phyloP scores from a whole-genome alignment of 495 filamentous ascomycete species.

The Rostrohypoxylon terebratum region DNA sequence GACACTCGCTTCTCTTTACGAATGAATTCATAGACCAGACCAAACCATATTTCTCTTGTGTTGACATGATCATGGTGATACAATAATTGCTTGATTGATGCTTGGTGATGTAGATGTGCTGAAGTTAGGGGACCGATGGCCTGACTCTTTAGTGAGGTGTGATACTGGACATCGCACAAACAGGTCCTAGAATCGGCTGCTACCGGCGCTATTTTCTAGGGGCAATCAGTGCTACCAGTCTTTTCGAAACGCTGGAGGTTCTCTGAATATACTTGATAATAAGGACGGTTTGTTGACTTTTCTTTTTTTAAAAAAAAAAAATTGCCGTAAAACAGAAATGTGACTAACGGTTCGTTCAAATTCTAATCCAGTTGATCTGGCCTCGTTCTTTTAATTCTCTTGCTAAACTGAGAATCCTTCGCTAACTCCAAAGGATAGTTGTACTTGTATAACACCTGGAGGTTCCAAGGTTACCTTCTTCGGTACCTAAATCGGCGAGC shows the following conservation, averaged over 20 bases:
- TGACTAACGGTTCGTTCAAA: too few species aligned
- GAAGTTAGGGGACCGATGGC: background rate
- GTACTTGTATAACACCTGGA: too few species aligned
- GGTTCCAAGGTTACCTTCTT: background rate
- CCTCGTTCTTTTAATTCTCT: background rate
- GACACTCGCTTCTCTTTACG: background rate
- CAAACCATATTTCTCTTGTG: background rate
- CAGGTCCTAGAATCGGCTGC: slow-evolving; percentile 16
- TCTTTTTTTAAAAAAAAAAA: too few species aligned
- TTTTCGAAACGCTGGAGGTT: background rate
- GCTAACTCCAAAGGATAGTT: background rate
- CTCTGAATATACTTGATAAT: background rate
- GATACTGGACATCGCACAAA: background rate
- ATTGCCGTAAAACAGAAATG: too few species aligned
- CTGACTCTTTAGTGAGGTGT: background rate
- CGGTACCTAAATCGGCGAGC: background rate
- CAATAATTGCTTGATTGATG: background rate
- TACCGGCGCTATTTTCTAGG: slow-evolving; percentile 23
- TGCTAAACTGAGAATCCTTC: background rate
- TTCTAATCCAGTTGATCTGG: background rate
- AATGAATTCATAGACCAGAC: background rate
- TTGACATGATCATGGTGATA: background rate
- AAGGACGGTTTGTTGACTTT: background rate
- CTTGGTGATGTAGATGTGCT: background rate
- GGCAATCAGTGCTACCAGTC: background rate